Percentiles rank a stretch among this genome's conserved stretches.
These are phyloP conservation scores for Tetrahymena malaccensis DNA, from an alignment of 73 alveolate genomes.

Conservation along the genomic window DNA sequence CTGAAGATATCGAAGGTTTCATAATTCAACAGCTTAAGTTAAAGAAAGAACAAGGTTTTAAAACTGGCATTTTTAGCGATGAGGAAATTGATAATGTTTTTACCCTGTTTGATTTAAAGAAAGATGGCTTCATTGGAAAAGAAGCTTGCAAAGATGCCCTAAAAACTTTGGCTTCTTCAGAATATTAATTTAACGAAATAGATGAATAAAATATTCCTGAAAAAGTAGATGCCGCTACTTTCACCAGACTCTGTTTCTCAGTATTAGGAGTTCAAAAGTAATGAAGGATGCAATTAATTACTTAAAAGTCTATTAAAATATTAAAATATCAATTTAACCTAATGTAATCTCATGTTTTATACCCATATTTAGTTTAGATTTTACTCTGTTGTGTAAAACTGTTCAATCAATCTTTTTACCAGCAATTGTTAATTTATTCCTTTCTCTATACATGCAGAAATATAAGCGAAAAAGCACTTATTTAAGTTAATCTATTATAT, in stretches of 20 bases:
- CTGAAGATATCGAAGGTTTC: conserved; percentile 38
- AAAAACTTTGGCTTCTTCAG: conserved; percentile 48
- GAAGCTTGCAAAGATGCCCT: conserved; percentile 43
- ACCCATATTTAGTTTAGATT: background rate
- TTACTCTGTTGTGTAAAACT: background rate
- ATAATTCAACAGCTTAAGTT: conserved; percentile 41
- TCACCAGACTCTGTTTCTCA: background rate
- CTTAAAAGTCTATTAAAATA: background rate
- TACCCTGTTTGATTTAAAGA: conserved; percentile 50
- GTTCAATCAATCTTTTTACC: background rate
- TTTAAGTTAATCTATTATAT: too few relatives aligned
- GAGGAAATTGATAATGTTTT: conserved; percentile 54
- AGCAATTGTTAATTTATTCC: background rate
- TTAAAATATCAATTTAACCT: background rate
- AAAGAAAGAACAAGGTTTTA: conserved; percentile 47
- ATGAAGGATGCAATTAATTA: background rate
- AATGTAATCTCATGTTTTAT: background rate
- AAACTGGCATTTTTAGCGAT: conserved; percentile 49
- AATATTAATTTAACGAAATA: conserved; percentile 30
- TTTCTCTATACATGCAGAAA: too few relatives aligned
- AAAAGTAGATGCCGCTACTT: conserved; percentile 13
- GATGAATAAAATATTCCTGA: conserved; percentile 40
- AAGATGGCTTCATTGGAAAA: conserved; percentile 48
- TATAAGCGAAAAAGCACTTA: too few relatives aligned
- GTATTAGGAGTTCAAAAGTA: background rate